phyloP scores from a whole-genome alignment of 2,329 filamentous ascomycete species.

The Pseudogymnoascus sp. region DNA sequence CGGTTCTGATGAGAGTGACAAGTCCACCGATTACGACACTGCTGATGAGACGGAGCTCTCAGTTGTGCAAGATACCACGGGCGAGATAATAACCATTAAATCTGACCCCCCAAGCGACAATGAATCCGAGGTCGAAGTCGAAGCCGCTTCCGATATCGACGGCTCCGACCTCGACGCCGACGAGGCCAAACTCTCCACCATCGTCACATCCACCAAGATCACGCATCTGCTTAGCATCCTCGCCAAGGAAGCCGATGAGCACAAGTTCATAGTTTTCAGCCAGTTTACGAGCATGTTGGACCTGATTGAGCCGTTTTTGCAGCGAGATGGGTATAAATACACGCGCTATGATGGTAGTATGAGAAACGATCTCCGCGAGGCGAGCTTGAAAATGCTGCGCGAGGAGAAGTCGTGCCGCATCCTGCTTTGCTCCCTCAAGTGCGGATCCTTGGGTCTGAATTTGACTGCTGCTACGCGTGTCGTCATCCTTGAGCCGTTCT shows the following conservation, averaged over 20 bases:
- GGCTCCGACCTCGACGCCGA: conserved; percentile 33
- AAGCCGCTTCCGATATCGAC: conserved; percentile 33
- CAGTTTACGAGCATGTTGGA: conserved; percentile 98
- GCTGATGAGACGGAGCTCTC: background rate
- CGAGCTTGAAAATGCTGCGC: conserved; percentile 69
- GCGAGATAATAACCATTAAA: background rate
- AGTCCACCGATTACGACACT: conserved; percentile 28
- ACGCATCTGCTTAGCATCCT: conserved; percentile 76
- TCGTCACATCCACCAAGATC: conserved; percentile 82
- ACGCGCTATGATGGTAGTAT: conserved; percentile 93
- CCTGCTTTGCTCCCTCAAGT: conserved; percentile 87
- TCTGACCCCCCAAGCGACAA: conserved; percentile 22
- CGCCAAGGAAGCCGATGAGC: conserved; percentile 65
- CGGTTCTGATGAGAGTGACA: conserved; percentile 47
- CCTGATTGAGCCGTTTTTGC: conserved; percentile 86
- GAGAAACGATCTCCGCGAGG: conserved; percentile 88
- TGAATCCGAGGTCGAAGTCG: conserved; percentile 36
- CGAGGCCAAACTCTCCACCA: conserved; percentile 38
- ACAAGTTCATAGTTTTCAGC: conserved; percentile 98
- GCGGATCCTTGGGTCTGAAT: conserved; percentile 87
- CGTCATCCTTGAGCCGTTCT: conserved; percentile 94
- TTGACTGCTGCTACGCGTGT: conserved; percentile 89
- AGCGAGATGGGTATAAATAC: conserved; percentile 65
- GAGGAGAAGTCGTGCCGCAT: conserved; percentile 70
- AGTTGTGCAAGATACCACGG: background rate